Evolutionary conservation across 2,329 filamentous ascomycete genomes (phyloP).

Genomic region (Apiospora saccharicola): DNA sequence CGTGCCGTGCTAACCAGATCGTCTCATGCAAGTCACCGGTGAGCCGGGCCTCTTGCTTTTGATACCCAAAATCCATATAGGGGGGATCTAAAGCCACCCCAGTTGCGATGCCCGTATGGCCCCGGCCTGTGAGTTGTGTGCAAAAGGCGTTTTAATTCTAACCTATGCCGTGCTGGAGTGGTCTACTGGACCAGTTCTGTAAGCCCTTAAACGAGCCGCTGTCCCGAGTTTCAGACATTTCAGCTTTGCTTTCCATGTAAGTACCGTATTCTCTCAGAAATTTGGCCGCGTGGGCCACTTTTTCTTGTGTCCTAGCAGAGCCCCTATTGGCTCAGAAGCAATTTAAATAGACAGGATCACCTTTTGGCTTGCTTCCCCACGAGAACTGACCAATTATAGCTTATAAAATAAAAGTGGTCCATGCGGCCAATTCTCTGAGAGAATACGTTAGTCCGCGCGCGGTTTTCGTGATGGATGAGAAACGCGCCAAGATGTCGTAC

Average conservation of each 20-base stretch:
- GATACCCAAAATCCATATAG: not conserved
- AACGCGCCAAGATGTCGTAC: not conserved
- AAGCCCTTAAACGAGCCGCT: not conserved
- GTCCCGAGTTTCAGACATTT: constrained; percentile 3
- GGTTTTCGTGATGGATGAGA: not conserved
- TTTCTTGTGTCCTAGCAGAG: no score
- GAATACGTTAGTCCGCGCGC: not conserved
- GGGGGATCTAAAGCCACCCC: not conserved
- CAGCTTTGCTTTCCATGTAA: not conserved
- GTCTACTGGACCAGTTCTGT: not conserved
- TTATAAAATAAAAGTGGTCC: no score
- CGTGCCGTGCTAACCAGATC: not conserved
- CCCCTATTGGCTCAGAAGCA: no score
- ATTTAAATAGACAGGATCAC: no score
- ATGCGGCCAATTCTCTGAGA: no score
- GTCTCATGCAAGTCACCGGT: not conserved
- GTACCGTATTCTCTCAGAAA: not conserved
- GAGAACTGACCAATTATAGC: no score
- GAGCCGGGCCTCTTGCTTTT: not conserved
- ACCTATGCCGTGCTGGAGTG: not conserved
- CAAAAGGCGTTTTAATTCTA: not conserved
- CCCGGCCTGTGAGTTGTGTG: not conserved
- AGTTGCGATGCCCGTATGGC: not conserved
- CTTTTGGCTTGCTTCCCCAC: no score
- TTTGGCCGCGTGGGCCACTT: no score